phyloP scores from a whole-genome alignment of 2,329 filamentous ascomycete genomes.

The Bipolaris oryzae region DNA sequence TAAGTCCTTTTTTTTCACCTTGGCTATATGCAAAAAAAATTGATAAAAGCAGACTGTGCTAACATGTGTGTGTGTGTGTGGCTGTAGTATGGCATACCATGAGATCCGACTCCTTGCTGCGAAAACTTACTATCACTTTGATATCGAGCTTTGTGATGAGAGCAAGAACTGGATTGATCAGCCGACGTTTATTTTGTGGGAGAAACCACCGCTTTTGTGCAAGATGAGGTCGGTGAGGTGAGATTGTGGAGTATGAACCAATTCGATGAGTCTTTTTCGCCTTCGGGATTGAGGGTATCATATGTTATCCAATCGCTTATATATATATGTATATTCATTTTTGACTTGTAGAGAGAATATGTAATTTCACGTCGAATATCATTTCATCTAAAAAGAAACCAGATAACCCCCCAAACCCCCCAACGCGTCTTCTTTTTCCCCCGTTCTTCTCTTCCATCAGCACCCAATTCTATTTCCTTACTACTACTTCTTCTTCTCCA shows the following conservation, averaged over 20 bases:
- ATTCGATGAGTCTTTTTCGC: too few relatives aligned
- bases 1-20: conserved; percentile 22
- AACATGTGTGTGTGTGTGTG: not conserved
- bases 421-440: not conserved
- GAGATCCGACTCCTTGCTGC: conserved; percentile 52
- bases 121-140: conserved; percentile 48
- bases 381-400: too few relatives aligned
- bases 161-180: conserved; percentile 43
- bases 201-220: conserved; percentile 44
- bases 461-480: too few relatives aligned
- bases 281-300: too few relatives aligned
- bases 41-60: too few relatives aligned
- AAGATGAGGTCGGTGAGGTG: conserved; percentile 30
- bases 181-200: conserved; percentile 46
- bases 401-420: not conserved
- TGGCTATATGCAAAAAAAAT: too few relatives aligned
- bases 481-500: not conserved
- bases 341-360: too few relatives aligned
- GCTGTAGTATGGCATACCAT: conserved; percentile 43
- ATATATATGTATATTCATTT: too few relatives aligned
- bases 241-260: not conserved
- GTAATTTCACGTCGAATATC: too few relatives aligned
- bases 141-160: conserved; percentile 45
- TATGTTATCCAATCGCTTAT: too few relatives aligned
- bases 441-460: not conserved